Evolutionary conservation across 768 basidiomycete genomes (phyloP).

Genomic region (Russula vinacea): DNA sequence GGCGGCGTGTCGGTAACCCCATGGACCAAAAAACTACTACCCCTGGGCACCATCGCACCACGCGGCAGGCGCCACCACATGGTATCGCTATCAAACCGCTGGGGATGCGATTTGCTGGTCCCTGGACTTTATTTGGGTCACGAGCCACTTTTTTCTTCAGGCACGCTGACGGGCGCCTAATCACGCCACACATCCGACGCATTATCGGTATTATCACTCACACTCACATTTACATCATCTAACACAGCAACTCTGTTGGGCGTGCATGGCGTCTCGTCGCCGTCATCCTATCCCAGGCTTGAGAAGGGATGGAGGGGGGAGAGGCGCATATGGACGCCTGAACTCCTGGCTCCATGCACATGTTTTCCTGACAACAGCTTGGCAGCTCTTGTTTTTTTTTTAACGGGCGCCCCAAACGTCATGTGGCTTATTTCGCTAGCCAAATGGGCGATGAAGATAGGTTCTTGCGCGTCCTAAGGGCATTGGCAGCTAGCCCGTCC

Average conservation of each 20-base stretch:
- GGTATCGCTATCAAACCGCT: neutral
- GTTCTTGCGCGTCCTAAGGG: neutral
- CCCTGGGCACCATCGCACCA: neutral
- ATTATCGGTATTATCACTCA: neutral
- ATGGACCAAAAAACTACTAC: neutral
- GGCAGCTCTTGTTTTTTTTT: neutral
- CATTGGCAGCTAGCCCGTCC: neutral
- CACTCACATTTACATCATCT: neutral
- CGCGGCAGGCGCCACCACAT: neutral
- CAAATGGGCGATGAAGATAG: neutral
- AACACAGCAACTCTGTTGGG: neutral
- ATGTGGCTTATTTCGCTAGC: conserved; percentile 6
- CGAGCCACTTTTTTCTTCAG: neutral
- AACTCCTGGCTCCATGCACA: neutral
- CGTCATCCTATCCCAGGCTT: neutral
- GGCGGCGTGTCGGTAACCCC: neutral
- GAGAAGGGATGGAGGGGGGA: neutral
- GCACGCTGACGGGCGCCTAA: neutral
- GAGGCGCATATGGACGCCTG: neutral
- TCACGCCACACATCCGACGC: neutral
- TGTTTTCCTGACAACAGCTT: neutral
- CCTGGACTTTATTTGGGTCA: neutral
- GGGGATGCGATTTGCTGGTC: neutral
- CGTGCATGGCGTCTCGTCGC: neutral
- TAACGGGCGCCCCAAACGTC: conserved; percentile 17